Base-by-base conservation (phyloP, 768 basidiomycete genomes). In the Crucibulum laeve region DNA sequence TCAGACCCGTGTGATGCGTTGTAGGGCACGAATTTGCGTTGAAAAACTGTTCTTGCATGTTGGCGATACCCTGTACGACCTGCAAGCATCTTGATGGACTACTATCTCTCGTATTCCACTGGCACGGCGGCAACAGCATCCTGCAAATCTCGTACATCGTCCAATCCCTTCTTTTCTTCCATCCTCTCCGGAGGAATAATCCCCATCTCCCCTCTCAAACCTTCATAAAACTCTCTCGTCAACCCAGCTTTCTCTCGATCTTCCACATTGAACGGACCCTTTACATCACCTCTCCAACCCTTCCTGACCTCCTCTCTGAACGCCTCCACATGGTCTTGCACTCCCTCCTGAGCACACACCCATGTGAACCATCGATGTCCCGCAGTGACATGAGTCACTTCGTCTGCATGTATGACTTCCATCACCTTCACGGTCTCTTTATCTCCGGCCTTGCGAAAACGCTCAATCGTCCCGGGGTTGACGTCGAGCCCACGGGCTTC, bases 361-460 rank as follows among this genome's bases (percentile, higher is more conserved):
- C 83, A 90, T 6, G 81, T 82, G 61, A 91, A 88, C 86, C 87
- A 90, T 40, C 86, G 69, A 61, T 89, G 87, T 1, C 88, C 87
- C 0, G 84, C 76, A 0, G 87, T 87, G 25, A 91, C 88, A 56
- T 91, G 87, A 30, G 80, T 84, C 39, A 85, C 85, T 57, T 91
- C 88, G 60, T 91, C 89, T 0, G 76, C 74, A 51, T 91, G 89
- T 40, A 91, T 84, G 38, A 87, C 71, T 53, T 88, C 80, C 61
- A 91, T 73, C 22, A 77, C 76, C 13, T 70, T 61, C 33, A 87
- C 84, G 33, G 78, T 86, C 43, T 84, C 83, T 25, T 45, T 46
- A 55, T 89, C 87, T 15, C 82, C 80, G 10, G 81, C 81, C 26
- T 74, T 70, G 4, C 76, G 67, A 54, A 89, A 87, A 42, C 80